Conservation (phyloP, 192 early-diverging fungal species). For the Coemansia sp. region DNA sequence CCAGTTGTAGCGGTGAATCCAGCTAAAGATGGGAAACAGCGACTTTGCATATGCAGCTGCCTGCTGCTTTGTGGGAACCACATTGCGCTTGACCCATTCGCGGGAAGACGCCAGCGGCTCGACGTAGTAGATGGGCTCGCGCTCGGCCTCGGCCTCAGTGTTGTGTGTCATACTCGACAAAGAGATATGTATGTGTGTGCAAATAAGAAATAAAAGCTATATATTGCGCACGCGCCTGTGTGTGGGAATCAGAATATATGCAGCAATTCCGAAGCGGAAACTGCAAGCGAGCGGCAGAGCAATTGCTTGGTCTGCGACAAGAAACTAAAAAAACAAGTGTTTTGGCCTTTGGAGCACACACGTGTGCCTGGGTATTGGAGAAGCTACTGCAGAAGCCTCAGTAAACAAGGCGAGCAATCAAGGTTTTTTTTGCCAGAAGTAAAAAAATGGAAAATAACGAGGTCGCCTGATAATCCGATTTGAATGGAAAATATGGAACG, state of each 20-base stretch:
- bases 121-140: constrained; percentile 29
- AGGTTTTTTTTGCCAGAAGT: background rate
- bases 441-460: background rate
- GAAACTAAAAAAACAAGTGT: background rate
- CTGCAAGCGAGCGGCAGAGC: background rate
- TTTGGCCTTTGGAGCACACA: background rate
- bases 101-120: constrained; percentile 45
- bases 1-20: constrained; percentile 57
- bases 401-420: too few species aligned
- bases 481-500: too few species aligned
- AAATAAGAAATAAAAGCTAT: background rate
- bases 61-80: constrained; percentile 24
- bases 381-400: background rate
- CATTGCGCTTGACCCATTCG: constrained; percentile 35
- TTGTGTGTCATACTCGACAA: background rate
- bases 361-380: background rate
- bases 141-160: background rate
- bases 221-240: background rate
- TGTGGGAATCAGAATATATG: background rate
- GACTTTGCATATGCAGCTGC: constrained; percentile 27
- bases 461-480: background rate
- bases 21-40: constrained; percentile 51
- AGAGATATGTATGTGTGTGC: too few species aligned
- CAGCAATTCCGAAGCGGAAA: background rate
- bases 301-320: background rate